Evolutionary conservation across 768 basidiomycete genomes (phyloP).

Genomic region (Trichaptum fuscoviolaceum): DNA sequence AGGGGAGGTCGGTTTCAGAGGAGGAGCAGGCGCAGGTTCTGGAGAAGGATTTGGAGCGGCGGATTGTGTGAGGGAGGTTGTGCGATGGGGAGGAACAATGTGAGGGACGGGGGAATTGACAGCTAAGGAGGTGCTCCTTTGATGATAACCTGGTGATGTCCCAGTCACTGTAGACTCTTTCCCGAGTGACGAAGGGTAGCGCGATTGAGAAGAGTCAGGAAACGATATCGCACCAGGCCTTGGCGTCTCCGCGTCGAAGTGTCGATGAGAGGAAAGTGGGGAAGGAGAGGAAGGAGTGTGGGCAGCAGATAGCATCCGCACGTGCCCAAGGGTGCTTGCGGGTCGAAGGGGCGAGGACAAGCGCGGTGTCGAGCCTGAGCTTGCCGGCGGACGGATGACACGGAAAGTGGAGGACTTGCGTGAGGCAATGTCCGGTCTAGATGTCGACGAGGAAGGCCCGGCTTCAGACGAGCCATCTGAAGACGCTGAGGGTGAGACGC

Average conservation of each 20-base stretch:
- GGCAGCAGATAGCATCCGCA: not conserved
- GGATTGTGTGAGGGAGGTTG: conserved; percentile 4
- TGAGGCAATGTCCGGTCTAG: not conserved
- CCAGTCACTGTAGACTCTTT: not conserved
- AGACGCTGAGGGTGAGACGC: not conserved
- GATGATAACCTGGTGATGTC: not conserved
- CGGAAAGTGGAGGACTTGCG: not conserved
- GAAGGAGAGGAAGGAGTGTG: not conserved
- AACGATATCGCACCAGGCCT: not conserved
- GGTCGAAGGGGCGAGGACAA: not conserved
- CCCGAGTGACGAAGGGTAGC: not conserved
- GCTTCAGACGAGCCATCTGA: not conserved
- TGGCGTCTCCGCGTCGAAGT: not conserved
- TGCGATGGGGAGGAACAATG: conserved; percentile 5
- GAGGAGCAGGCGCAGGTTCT: conserved; percentile 7
- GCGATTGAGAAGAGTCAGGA: conserved; percentile 1
- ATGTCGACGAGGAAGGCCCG: not conserved
- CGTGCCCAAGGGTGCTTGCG: not conserved
- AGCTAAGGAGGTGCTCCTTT: not conserved
- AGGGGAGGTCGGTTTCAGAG: conserved; percentile 3
- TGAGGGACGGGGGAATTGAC: conserved; percentile 2
- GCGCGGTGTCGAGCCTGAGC: not conserved
- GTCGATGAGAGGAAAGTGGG: conserved; percentile 6
- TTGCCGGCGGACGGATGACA: not conserved
- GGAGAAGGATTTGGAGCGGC: conserved; percentile 8